A percentile compares a stretch with the other conserved stretches of the same genome.
Evolutionary conservation across 768 basidiomycete species (phyloP).

Genomic region (Rhodotorula babjevae): DNA sequence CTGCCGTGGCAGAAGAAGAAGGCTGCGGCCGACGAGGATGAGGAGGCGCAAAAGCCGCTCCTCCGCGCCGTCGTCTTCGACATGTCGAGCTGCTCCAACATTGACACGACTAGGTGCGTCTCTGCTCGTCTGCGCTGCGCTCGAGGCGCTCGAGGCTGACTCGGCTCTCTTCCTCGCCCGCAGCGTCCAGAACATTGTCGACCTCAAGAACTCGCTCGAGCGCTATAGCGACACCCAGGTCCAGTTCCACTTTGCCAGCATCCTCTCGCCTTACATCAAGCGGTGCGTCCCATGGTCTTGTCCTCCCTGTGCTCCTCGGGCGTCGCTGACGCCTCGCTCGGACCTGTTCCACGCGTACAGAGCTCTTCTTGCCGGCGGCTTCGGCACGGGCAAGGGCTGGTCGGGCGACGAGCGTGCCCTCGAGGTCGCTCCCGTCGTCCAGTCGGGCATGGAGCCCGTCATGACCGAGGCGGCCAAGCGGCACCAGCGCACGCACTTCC

Average conservation of each 20-base stretch:
- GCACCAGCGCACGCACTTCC: constrained; percentile 6
- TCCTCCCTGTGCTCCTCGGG: background rate
- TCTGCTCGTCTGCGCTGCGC: no score
- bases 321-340: background rate
- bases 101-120: constrained; percentile 72
- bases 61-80: constrained; percentile 86
- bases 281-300: constrained; percentile 40
- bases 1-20: background rate
- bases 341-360: constrained; percentile 42
- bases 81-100: constrained; percentile 69
- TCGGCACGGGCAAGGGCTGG: constrained; percentile 61
- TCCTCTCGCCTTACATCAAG: constrained; percentile 89
- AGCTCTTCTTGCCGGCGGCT: constrained; percentile 80
- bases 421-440: constrained; percentile 76
- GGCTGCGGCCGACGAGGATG: background rate
- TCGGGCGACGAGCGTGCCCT: constrained; percentile 50
- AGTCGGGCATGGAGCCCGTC: constrained; percentile 43
- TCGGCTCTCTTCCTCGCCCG: background rate
- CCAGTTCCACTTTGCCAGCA: constrained; percentile 88
- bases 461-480: constrained; percentile 19
- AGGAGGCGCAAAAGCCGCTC: constrained; percentile 50
- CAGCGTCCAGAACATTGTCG: constrained; percentile 77
- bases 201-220: constrained; percentile 80
- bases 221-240: constrained; percentile 60
- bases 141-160: background rate